Percentiles rank a stretch among this genome's conserved stretches.
Evolutionary conservation across 352 stramenopile genomes (phyloP).

Genomic region (Globisporangium heterothallicum): DNA sequence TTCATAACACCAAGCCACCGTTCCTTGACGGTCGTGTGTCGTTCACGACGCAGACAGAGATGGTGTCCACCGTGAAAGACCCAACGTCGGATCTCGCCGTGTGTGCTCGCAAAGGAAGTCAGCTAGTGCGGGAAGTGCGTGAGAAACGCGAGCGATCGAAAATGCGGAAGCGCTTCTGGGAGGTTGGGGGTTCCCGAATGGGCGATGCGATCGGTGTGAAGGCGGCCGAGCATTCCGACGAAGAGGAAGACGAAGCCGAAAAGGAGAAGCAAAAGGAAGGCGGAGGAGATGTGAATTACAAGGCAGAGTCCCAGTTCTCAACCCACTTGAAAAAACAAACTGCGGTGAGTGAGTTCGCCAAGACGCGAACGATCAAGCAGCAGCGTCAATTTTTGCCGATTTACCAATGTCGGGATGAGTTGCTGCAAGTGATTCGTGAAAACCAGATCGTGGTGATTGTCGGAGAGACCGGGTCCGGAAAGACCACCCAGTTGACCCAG

Average conservation of each 20-base stretch:
- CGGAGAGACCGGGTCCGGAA: slow-evolving; percentile 95
- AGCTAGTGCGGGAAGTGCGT: slow-evolving; percentile 68
- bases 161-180: slow-evolving; percentile 99
- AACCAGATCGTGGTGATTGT: slow-evolving; percentile 99
- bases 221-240: slow-evolving; percentile 41
- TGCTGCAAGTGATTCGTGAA: slow-evolving; percentile 96
- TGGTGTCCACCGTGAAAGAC: slow-evolving; percentile 95
- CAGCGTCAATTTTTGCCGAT: slow-evolving; percentile 96
- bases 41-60: slow-evolving; percentile 94
- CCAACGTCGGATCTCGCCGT: slow-evolving; percentile 94
- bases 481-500: slow-evolving; percentile 98
- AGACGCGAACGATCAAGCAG: slow-evolving; percentile 93
- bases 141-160: slow-evolving; percentile 83
- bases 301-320: slow-evolving; percentile 92
- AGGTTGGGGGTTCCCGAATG: slow-evolving; percentile 96
- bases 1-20: slow-evolving; percentile 97
- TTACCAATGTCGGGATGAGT: slow-evolving; percentile 92
- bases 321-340: slow-evolving; percentile 91
- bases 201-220: slow-evolving; percentile 94
- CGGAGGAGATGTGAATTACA: slow-evolving; percentile 87
- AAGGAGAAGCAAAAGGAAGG: slow-evolving; percentile 29
- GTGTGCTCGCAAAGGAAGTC: slow-evolving; percentile 91
- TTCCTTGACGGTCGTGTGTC: slow-evolving; percentile 93
- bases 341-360: slow-evolving; percentile 94
- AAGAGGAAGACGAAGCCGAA: slow-evolving; percentile 49